Base-by-base conservation (phyloP, 768 basidiomycete species). In the Kwoniella pini region DNA sequence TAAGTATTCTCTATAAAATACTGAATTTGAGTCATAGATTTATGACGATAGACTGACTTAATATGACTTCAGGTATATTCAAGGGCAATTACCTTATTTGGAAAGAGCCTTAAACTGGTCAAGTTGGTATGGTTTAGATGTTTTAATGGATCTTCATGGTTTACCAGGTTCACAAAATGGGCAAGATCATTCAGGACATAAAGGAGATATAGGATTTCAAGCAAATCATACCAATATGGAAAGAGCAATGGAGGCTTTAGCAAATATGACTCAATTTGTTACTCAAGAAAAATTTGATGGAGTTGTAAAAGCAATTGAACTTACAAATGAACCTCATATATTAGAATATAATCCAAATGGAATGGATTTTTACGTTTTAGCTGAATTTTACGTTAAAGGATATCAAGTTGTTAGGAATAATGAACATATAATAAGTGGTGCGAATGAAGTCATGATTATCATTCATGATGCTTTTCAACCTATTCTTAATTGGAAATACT, bases 391-490 rank as follows among this genome's bases (percentile, higher is more conserved):
- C 54, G 62, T 69, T 31, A 38, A 70, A 26, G 71, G 64, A 0
- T 75, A 75, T 36, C 36, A 60, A 24, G 63, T 54, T 12, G 74
- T 71, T 13, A 60, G 74, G 42, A 54, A 43, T n/a, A 54, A 56
- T 31, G 71, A 69, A 44, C 43, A 67, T 33, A 67, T 70, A 42
- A 30, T 62, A 19, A 33, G 30, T 1, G 69, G 68, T 15, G 28
- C 38, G n/a, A 56, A 70, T 22, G 71, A 67, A 42, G 62, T 67
- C 45, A 72, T 72, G 69, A 68, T 75, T 12, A 57, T 75, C 39
- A 69, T 75, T 15, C 74, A 75, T 48, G 74, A 75, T 58, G 69
- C 67, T n/a, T 75, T 75, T 60, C 71, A 70, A 33, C 62, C 72
- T 6, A 26, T 71, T 15, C 36, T 56, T 6, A 70, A 74, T 33